Evolutionary conservation across 202 grass and related monocot genomes (phyloP).

Genomic region (Schoenoplectus triqueter): DNA sequence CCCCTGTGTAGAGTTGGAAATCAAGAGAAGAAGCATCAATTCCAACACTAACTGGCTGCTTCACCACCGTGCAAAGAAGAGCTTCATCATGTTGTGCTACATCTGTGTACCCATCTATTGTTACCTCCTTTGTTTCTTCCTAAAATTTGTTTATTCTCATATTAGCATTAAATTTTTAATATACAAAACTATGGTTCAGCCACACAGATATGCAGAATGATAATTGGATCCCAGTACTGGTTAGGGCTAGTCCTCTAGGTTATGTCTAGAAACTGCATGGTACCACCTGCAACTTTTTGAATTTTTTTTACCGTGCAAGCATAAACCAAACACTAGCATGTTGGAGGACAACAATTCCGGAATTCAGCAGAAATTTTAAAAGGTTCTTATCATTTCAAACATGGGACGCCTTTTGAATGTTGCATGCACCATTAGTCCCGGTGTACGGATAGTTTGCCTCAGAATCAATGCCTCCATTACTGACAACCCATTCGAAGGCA

Average conservation of each 20-base stretch:
- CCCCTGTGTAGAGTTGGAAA: slow-evolving; percentile 54
- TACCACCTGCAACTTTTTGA: neutral
- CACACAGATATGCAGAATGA: slow-evolving; percentile 38
- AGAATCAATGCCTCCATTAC: slow-evolving; percentile 36
- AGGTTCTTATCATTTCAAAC: neutral
- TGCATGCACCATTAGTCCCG: slow-evolving; percentile 28
- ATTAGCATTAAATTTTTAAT: neutral
- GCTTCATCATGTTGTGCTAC: slow-evolving; percentile 43
- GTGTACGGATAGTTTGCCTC: slow-evolving; percentile 40
- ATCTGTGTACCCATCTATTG: slow-evolving; percentile 53
- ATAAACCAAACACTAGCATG: neutral
- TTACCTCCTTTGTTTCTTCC: slow-evolving; percentile 51
- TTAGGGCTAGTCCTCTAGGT: neutral
- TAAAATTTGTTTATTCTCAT: slow-evolving; percentile 26
- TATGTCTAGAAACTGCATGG: neutral
- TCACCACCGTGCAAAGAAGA: slow-evolving; percentile 48
- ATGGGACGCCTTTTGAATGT: slow-evolving; percentile 32
- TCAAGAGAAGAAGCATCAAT: slow-evolving; percentile 58
- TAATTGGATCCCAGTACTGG: neutral
- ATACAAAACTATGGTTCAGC: slow-evolving; percentile 29
- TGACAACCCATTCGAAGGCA: slow-evolving; percentile 37
- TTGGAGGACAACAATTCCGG: neutral
- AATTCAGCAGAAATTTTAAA: neutral
- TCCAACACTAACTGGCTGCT: slow-evolving; percentile 53
- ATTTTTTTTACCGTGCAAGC: neutral